Evolutionary conservation across 2,329 filamentous ascomycete genomes (phyloP).

Genomic region (Myriosclerotinia duriaeana): DNA sequence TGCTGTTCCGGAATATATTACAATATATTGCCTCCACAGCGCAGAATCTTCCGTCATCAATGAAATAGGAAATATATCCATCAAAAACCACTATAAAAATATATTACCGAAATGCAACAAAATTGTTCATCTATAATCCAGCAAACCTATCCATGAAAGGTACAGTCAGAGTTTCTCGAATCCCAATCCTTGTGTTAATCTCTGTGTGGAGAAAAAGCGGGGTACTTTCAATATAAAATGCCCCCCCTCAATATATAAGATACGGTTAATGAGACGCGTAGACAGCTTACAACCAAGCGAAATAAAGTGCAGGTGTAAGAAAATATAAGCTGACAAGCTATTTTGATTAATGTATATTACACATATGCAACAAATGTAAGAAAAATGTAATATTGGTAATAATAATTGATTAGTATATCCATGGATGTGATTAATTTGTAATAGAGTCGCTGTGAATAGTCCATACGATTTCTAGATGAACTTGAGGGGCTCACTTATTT

Average conservation of each 20-base stretch:
- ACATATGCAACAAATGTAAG: constrained; percentile 10
- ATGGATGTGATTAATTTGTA: background rate
- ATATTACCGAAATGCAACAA: background rate
- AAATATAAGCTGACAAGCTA: constrained; percentile 10
- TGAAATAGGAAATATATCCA: background rate
- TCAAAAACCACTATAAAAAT: background rate
- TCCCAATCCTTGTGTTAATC: constrained; percentile 10
- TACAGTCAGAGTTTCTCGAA: background rate
- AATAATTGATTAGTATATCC: background rate
- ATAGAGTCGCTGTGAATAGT: background rate
- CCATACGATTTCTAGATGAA: background rate
- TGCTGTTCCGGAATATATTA: background rate
- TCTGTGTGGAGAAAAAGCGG: constrained; percentile 12
- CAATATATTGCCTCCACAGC: background rate
- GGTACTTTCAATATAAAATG: constrained; percentile 11
- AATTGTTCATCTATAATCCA: background rate
- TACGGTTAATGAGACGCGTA: constrained; percentile 6
- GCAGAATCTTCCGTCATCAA: background rate
- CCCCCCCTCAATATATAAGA: constrained; percentile 11
- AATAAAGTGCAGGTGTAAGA: background rate
- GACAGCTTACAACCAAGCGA: background rate
- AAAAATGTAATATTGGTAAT: background rate
- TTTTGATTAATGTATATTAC: constrained; percentile 16
- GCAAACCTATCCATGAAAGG: background rate
- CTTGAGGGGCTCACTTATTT: background rate